These are phyloP conservation scores for Pythium sukuiense DNA, from an alignment of 352 stramenopile species.

Conservation along the genomic window DNA sequence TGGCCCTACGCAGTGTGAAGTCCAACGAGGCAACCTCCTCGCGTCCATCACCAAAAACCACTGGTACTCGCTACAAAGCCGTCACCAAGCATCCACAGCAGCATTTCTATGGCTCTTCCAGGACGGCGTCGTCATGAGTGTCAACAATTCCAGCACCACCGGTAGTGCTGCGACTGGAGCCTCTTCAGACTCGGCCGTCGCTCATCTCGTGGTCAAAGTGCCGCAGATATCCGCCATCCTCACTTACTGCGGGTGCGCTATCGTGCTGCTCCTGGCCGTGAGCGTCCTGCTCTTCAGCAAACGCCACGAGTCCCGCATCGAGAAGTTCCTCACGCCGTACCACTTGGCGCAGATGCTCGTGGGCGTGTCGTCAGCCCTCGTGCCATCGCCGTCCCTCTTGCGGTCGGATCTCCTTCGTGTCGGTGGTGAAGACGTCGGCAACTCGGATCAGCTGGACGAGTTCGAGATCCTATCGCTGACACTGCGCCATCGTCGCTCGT, in stretches of 20 bases:
- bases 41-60: slow-evolving; percentile 21
- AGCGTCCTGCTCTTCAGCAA: slow-evolving; percentile 29
- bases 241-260: slow-evolving; percentile 21
- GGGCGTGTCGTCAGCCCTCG: slow-evolving; percentile 12
- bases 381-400: slow-evolving; percentile 19
- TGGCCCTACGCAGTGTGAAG: slow-evolving; percentile 15
- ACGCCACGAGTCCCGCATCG: slow-evolving; percentile 26
- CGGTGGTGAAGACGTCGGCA: slow-evolving; percentile 23
- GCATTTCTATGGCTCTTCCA: slow-evolving; percentile 30
- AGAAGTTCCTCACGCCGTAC: slow-evolving; percentile 26
- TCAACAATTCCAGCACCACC: not conserved
- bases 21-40: slow-evolving; percentile 24
- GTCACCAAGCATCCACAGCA: slow-evolving; percentile 3
- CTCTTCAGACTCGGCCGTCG: not conserved
- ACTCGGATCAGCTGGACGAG: slow-evolving; percentile 22
- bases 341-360: slow-evolving; percentile 30
- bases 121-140: slow-evolving; percentile 18
- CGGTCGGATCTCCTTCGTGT: slow-evolving; percentile 28
- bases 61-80: slow-evolving; percentile 18
- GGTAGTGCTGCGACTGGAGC: not conserved
- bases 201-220: slow-evolving; percentile 17
- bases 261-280: slow-evolving; percentile 26
- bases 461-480: slow-evolving; percentile 32
- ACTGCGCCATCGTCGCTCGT: slow-evolving; percentile 21
- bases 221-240: slow-evolving; percentile 19